Evolutionary conservation across 2,329 filamentous ascomycete species (phyloP).

Genomic region (Hypoxylon rubiginosum): DNA sequence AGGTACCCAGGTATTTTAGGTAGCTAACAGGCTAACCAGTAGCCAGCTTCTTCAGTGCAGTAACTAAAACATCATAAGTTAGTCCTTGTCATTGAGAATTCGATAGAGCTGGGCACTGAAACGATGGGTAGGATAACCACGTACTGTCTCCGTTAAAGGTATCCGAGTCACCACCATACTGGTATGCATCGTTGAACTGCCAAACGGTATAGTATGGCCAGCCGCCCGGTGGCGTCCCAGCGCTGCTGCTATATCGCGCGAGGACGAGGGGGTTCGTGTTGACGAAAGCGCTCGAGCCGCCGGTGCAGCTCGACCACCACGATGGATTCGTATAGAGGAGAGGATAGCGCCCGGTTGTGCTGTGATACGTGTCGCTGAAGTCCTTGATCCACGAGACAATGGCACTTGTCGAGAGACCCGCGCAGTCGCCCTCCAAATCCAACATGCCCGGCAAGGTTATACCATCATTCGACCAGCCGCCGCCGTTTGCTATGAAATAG

Average conservation of each 20-base stretch:
- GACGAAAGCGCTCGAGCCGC: slow-evolving; percentile 61
- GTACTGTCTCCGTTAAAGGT: slow-evolving; percentile 61
- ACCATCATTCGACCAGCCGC: slow-evolving; percentile 67
- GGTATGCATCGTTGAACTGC: slow-evolving; percentile 64
- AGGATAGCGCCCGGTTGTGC: slow-evolving; percentile 61
- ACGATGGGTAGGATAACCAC: neutral
- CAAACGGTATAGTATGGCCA: slow-evolving; percentile 68
- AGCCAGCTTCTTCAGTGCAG: slow-evolving; percentile 43
- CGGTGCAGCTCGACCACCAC: slow-evolving; percentile 69
- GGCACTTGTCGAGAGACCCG: slow-evolving; percentile 58
- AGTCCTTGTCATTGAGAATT: neutral
- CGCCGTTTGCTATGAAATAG: slow-evolving; percentile 66
- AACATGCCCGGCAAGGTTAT: slow-evolving; percentile 70
- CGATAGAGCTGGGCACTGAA: neutral
- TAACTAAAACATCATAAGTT: slow-evolving; percentile 20
- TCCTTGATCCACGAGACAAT: slow-evolving; percentile 67
- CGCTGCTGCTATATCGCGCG: slow-evolving; percentile 58
- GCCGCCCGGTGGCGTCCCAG: slow-evolving; percentile 62
- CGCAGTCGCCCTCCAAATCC: slow-evolving; percentile 66
- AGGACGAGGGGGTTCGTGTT: slow-evolving; percentile 63
- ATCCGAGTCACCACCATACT: slow-evolving; percentile 66
- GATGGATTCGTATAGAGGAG: slow-evolving; percentile 66
- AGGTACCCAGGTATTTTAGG: neutral
- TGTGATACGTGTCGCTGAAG: slow-evolving; percentile 65
- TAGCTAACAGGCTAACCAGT: slow-evolving; percentile 26